Percentiles rank a stretch among this genome's conserved stretches.
Evolutionary conservation across 306 rosid species (phyloP).

Genomic region (Lithocarpus polystachyus): DNA sequence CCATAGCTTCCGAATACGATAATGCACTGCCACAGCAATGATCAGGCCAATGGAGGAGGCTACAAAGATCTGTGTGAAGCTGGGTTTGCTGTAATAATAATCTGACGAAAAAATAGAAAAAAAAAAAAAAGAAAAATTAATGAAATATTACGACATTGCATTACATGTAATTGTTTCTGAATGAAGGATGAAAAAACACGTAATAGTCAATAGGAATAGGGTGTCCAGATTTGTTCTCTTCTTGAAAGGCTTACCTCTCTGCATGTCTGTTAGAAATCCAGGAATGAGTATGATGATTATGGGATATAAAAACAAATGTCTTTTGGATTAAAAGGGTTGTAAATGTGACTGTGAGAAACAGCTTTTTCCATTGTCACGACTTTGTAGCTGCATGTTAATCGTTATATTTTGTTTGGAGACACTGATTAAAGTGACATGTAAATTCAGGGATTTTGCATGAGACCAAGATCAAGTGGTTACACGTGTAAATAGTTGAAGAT

Average conservation of each 20-base stretch:
- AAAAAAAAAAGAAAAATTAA: neutral
- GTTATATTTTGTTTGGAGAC: slow-evolving; percentile 14
- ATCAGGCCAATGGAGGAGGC: slow-evolving; percentile 70
- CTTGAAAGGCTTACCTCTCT: slow-evolving; percentile 38
- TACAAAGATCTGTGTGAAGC: slow-evolving; percentile 52
- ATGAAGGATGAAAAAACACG: too few relatives aligned
- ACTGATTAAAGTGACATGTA: slow-evolving; percentile 26
- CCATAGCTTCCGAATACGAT: slow-evolving; percentile 38
- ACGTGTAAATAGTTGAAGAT: neutral
- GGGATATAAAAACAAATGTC: too few relatives aligned
- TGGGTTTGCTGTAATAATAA: slow-evolving; percentile 39
- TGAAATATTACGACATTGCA: neutral
- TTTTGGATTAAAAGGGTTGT: too few relatives aligned
- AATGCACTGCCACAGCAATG: slow-evolving; percentile 58
- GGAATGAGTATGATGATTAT: slow-evolving; percentile 2
- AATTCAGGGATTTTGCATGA: slow-evolving; percentile 13
- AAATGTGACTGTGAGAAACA: slow-evolving; percentile 13
- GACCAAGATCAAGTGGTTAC: neutral
- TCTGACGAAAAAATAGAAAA: slow-evolving; percentile 37
- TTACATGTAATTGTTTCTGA: neutral
- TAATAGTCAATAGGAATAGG: neutral
- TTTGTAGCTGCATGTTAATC: slow-evolving; percentile 19
- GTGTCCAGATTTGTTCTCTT: neutral
- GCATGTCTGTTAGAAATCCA: slow-evolving; percentile 45
- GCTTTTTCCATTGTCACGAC: slow-evolving; percentile 16